These are phyloP conservation scores for Physcomitrellopsis africana DNA, from an alignment of 225 moss, liverwort and hornwort genomes.

Conservation along the genomic window DNA sequence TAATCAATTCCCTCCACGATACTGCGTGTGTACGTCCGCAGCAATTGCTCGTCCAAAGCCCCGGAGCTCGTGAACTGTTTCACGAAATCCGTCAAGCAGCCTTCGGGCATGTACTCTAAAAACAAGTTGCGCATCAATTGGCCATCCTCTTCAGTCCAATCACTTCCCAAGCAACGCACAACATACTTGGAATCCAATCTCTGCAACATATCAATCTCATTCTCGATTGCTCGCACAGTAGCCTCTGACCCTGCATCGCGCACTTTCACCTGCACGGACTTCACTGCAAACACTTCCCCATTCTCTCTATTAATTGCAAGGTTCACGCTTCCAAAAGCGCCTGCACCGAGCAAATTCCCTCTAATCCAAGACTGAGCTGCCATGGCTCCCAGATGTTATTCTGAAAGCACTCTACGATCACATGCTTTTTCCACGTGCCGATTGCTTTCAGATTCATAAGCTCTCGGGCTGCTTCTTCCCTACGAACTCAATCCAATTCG, in stretches of 20 bases:
- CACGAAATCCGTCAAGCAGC: slow-evolving; percentile 66
- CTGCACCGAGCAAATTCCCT: slow-evolving; percentile 66
- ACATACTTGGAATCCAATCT: slow-evolving; percentile 55
- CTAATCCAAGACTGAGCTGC: slow-evolving; percentile 52
- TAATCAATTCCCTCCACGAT: slow-evolving; percentile 65
- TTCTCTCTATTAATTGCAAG: slow-evolving; percentile 60
- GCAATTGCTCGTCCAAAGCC: slow-evolving; percentile 53
- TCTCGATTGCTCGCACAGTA: slow-evolving; percentile 58
- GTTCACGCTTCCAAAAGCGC: slow-evolving; percentile 73
- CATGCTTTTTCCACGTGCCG: no score
- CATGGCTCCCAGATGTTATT: background rate
- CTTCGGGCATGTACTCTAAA: slow-evolving; percentile 73
- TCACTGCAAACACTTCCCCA: slow-evolving; percentile 70
- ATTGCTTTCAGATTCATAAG: no score
- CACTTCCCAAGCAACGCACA: slow-evolving; percentile 62
- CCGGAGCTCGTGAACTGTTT: slow-evolving; percentile 67
- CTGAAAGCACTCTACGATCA: no score
- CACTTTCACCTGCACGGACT: slow-evolving; percentile 59
- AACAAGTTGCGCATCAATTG: slow-evolving; percentile 63
- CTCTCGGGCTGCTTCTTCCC: no score
- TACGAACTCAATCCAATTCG: no score
- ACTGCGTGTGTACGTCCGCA: slow-evolving; percentile 59
- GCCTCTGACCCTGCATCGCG: slow-evolving; percentile 39
- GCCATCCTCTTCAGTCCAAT: slow-evolving; percentile 52
- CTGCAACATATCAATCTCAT: slow-evolving; percentile 60